Conservation (phyloP, 2,329 filamentous ascomycete genomes). For the Sporothrix brasiliensis region DNA sequence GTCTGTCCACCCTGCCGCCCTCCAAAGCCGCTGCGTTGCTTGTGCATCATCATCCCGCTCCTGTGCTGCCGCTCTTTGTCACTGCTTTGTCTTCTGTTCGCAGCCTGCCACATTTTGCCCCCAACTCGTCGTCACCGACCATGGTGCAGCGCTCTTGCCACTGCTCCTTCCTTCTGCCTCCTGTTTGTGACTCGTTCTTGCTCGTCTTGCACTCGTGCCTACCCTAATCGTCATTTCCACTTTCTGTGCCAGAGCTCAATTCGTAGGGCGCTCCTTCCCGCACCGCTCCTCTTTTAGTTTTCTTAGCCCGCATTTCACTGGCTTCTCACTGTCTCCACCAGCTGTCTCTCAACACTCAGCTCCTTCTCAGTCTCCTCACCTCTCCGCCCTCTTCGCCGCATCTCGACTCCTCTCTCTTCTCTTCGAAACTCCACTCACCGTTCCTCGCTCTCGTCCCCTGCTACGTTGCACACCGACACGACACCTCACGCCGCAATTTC, state of each 20-base stretch:
- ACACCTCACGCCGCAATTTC: background rate
- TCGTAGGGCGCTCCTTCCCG: conserved; percentile 20
- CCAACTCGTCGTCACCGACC: background rate
- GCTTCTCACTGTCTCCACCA: background rate
- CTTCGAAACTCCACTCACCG: background rate
- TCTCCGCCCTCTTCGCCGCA: conserved; percentile 17
- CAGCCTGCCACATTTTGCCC: background rate
- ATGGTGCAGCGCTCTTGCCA: background rate
- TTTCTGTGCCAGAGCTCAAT: conserved; percentile 15
- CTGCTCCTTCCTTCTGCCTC: background rate
- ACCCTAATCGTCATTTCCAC: background rate
- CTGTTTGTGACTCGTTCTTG: background rate
- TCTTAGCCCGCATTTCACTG: conserved; percentile 20
- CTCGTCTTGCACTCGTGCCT: background rate
- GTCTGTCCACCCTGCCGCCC: background rate
- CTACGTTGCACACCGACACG: background rate
- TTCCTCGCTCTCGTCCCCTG: background rate
- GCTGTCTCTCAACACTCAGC: conserved; percentile 22
- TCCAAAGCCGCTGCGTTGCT: background rate
- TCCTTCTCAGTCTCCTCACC: background rate
- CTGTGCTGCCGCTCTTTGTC: conserved; percentile 3
- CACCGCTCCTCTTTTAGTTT: conserved; percentile 10
- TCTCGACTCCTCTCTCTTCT: background rate
- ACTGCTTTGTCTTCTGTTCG: background rate
- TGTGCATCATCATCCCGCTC: conserved; percentile 21